Base-by-base conservation (phyloP, 306 rosid genomes). In the Castanea sativa region DNA sequence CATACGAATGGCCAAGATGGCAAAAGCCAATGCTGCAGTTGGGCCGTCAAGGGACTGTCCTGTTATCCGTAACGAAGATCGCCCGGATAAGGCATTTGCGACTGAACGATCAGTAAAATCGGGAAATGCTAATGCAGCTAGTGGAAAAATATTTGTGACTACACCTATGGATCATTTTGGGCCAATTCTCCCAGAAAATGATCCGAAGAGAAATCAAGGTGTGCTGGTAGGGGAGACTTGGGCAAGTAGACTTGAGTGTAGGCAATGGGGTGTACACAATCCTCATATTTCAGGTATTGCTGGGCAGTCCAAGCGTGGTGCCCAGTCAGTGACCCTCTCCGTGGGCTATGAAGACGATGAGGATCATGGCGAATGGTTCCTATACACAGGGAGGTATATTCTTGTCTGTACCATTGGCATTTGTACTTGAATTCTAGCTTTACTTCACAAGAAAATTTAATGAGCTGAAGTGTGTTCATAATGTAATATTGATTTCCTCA, bases 331-430 rank as follows among this genome's bases (percentile, higher is more conserved):
- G 32, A 90, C 83, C 9, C 91, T 93, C 5, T 88, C 91, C 4
- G 93, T 94, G 10, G 97, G 97, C 1, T 92, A 89, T 68, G 71
- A 72, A 5, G 97, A 93, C 30, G 97, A 91, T 6, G 95, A 93
- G 82, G 98, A 90, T 52, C 97, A 94, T 5, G 96, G 98, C 5
- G 97, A 92, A 8, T 94, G 97, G 98, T 94, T 94, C 80, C 87
- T 92, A 15, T 92, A 90, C 77, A 94, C 97, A 2, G 96, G 98
- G 25, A 92, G 97, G 97, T 88, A 73, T 55, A 75, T 55, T 43
- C 71, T 15, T 65, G 15, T 53, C 59, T 27, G 49, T 13, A 18
- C 15, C 8, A 18, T 33, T 18, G 49, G 33, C 41, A 33, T 33
- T 65, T 20, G 10, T 65, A 33, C 51, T 33, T 33, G 51, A 33